These are phyloP conservation scores for Cercophora samala DNA, from an alignment of 495 filamentous ascomycete species.

Conservation along the genomic window DNA sequence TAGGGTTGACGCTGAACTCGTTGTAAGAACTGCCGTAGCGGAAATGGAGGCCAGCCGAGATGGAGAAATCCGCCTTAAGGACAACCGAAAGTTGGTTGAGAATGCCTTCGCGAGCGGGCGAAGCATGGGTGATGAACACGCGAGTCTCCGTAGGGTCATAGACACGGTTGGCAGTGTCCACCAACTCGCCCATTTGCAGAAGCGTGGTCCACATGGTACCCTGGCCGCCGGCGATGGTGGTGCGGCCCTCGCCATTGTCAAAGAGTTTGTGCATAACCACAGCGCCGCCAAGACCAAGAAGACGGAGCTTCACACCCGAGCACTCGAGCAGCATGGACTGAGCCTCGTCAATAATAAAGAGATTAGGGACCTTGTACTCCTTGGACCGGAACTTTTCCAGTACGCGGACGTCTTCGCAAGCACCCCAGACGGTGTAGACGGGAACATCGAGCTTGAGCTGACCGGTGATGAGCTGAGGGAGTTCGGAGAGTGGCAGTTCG, in stretches of 20 bases:
- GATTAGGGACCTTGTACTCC: constrained; percentile 96
- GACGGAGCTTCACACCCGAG: constrained; percentile 91
- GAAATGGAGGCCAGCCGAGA: constrained; percentile 98
- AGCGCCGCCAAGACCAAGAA: constrained; percentile 90
- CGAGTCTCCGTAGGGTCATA: constrained; percentile 99
- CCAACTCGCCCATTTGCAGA: constrained; percentile 96
- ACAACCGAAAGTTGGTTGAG: constrained; percentile 97
- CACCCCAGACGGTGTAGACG: constrained; percentile 98
- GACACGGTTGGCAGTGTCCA: constrained; percentile 96
- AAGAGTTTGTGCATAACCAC: constrained; percentile 99
- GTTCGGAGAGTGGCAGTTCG: constrained; percentile 90
- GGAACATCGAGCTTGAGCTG: constrained; percentile 87
- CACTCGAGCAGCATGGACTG: constrained; percentile 91
- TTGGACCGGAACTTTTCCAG: constrained; percentile 96
- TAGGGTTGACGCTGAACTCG: constrained; percentile 98
- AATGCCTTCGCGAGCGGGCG: constrained; percentile 92
- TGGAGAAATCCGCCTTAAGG: constrained; percentile 96
- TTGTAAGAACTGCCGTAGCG: constrained; percentile 99
- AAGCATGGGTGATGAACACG: constrained; percentile 95
- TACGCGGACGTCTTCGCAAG: constrained; percentile 97
- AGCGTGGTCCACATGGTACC: constrained; percentile 99
- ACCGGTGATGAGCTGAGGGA: constrained; percentile 86
- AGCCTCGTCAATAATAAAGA: constrained; percentile 97
- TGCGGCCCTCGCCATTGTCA: constrained; percentile 96
- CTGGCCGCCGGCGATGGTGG: constrained; percentile 96